Percentiles rank a stretch among this genome's conserved stretches.
Evolutionary conservation across 2,329 filamentous ascomycete species (phyloP).

Genomic region (Nemania bipapillata): DNA sequence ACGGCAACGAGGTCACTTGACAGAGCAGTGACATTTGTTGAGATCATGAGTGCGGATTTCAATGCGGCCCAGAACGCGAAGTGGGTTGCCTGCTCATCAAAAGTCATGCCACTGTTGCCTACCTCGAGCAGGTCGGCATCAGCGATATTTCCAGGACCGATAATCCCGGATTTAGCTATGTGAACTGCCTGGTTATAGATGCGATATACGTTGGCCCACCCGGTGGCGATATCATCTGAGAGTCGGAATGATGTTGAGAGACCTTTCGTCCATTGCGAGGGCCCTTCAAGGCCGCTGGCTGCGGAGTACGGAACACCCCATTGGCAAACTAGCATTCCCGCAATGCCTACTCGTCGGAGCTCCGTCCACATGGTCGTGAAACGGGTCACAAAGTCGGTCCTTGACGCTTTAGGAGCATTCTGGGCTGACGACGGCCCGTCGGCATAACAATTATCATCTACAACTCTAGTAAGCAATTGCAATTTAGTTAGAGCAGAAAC

Average conservation of each 20-base stretch:
- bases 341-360: slow-evolving; percentile 26
- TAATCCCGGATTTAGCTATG: slow-evolving; percentile 28
- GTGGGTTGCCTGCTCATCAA: slow-evolving; percentile 34
- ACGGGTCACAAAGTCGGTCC: slow-evolving; percentile 32
- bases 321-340: slow-evolving; percentile 34
- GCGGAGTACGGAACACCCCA: slow-evolving; percentile 33
- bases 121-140: slow-evolving; percentile 35
- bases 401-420: slow-evolving; percentile 28
- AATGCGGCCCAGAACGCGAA: slow-evolving; percentile 33
- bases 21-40: slow-evolving; percentile 24
- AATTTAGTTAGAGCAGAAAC: neutral
- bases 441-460: slow-evolving; percentile 35
- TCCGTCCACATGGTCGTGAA: slow-evolving; percentile 31
- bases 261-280: slow-evolving; percentile 29
- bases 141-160: slow-evolving; percentile 26
- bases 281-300: slow-evolving; percentile 25
- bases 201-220: slow-evolving; percentile 32
- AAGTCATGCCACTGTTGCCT: slow-evolving; percentile 31
- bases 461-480: neutral
- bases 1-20: slow-evolving; percentile 25
- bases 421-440: slow-evolving; percentile 24
- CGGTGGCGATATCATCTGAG: slow-evolving; percentile 34
- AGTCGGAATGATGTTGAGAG: slow-evolving; percentile 32
- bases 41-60: slow-evolving; percentile 35
- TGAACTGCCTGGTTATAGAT: slow-evolving; percentile 35